Percentiles rank a stretch among this genome's conserved stretches.
phyloP scores from a whole-genome alignment of 495 filamentous ascomycete species.

The Penicillium lividum region DNA sequence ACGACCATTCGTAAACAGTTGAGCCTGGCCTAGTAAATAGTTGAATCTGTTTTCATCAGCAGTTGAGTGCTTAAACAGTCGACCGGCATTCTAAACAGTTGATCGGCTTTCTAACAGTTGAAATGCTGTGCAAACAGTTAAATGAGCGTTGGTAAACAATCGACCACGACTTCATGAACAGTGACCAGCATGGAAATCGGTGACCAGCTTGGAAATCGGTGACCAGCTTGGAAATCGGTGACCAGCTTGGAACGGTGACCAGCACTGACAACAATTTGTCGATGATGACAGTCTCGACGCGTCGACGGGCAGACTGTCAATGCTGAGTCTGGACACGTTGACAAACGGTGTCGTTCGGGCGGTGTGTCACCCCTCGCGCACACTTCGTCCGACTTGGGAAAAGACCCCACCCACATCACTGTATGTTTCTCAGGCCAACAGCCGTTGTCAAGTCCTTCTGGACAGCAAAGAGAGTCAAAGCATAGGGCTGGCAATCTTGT shows the following conservation, averaged over 20 bases:
- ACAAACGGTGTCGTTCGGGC: slow-evolving; percentile 1
- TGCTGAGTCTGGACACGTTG: slow-evolving; percentile 7
- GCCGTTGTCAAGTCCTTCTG: too few species aligned
- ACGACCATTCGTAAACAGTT: neutral
- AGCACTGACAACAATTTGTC: slow-evolving; percentile 1
- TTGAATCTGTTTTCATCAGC: too few species aligned
- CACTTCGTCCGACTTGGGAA: slow-evolving; percentile 1
- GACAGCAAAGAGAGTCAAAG: neutral
- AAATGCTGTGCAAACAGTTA: too few species aligned
- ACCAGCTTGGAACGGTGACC: neutral
- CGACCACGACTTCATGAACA: too few species aligned
- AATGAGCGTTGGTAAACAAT: too few species aligned
- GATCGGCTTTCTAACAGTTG: too few species aligned
- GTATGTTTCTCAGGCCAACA: too few species aligned
- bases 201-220: too few species aligned
- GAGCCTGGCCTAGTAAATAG: too few species aligned
- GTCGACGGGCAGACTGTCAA: slow-evolving; percentile 5
- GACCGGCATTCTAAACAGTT: too few species aligned
- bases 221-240: neutral
- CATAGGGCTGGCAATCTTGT: neutral
- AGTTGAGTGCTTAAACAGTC: too few species aligned
- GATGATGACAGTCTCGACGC: slow-evolving; percentile 1
- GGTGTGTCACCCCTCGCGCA: slow-evolving; percentile 5
- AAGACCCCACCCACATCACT: slow-evolving; percentile 2
- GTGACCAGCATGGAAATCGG: too few species aligned